phyloP scores from a whole-genome alignment of 1,284 basidiomycete species.

The Porogramme epimiltina region DNA sequence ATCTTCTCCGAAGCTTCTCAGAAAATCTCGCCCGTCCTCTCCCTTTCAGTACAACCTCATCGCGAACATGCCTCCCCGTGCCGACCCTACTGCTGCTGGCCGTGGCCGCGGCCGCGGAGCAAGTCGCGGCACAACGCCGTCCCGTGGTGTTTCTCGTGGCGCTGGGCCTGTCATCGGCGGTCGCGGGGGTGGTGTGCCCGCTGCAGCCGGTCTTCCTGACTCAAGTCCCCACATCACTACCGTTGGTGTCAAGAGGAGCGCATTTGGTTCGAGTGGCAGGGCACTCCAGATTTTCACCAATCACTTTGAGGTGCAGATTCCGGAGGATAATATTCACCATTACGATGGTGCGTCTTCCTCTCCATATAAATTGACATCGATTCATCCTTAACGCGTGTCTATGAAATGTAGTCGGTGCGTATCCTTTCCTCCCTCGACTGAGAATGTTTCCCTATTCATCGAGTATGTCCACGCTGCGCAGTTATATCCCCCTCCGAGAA shows the following conservation, averaged over 20 bases:
- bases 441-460: not conserved
- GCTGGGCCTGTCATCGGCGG: slow-evolving; percentile 25
- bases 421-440: not conserved
- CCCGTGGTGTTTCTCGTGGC: slow-evolving; percentile 2
- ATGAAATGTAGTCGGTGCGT: slow-evolving; percentile 56
- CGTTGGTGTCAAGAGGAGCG: slow-evolving; percentile 66
- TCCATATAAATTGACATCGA: not conserved
- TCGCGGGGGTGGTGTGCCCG: slow-evolving; percentile 17
- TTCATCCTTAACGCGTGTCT: not conserved
- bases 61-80: slow-evolving; percentile 41
- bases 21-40: not conserved
- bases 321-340: slow-evolving; percentile 65
- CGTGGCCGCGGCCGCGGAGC: slow-evolving; percentile 16
- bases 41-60: not conserved
- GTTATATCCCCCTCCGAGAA: slow-evolving; percentile 70
- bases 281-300: slow-evolving; percentile 60
- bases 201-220: slow-evolving; percentile 30
- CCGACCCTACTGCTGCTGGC: slow-evolving; percentile 22
- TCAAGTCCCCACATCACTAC: slow-evolving; percentile 45
- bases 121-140: slow-evolving; percentile 13
- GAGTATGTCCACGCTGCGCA: slow-evolving; percentile 23
- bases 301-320: slow-evolving; percentile 61
- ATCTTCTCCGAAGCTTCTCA: not conserved
- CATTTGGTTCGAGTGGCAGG: slow-evolving; percentile 59
- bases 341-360: slow-evolving; percentile 62